Conservation (phyloP, 805 yeast genomes). For the Grigorovia jiainica region DNA sequence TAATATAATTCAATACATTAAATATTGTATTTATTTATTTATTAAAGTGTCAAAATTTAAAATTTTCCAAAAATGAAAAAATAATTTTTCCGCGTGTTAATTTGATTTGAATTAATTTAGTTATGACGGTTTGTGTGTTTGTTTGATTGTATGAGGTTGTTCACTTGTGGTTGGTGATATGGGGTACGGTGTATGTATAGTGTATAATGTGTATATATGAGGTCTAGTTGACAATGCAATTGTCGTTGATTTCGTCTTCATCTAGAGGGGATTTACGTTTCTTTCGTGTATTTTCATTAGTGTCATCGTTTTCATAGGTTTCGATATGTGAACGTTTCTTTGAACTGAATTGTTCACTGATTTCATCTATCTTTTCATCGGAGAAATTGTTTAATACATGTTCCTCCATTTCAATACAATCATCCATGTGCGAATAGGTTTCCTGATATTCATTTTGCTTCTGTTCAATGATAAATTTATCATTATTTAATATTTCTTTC, state of each 20-base stretch:
- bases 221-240: not conserved
- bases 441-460: slow-evolving; percentile 6
- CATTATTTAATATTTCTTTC: slow-evolving; percentile 11
- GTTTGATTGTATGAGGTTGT: no score
- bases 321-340: not conserved
- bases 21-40: no score
- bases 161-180: no score
- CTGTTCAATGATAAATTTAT: slow-evolving; percentile 12
- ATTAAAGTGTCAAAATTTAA: not conserved
- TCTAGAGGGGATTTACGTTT: not conserved
- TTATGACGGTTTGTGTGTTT: no score
- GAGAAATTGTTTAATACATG: slow-evolving; percentile 15
- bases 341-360: not conserved
- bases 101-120: not conserved
- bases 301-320: not conserved
- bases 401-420: slow-evolving; percentile 18
- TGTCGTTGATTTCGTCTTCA: not conserved
- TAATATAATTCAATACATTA: no score
- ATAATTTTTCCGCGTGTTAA: not conserved
- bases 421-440: slow-evolving; percentile 9
- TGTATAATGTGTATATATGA: no score
- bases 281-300: not conserved
- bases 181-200: no score
- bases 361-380: not conserved
- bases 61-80: not conserved